Conservation (phyloP, 192 early-diverging fungal species). For the Geranomyces michiganensis region DNA sequence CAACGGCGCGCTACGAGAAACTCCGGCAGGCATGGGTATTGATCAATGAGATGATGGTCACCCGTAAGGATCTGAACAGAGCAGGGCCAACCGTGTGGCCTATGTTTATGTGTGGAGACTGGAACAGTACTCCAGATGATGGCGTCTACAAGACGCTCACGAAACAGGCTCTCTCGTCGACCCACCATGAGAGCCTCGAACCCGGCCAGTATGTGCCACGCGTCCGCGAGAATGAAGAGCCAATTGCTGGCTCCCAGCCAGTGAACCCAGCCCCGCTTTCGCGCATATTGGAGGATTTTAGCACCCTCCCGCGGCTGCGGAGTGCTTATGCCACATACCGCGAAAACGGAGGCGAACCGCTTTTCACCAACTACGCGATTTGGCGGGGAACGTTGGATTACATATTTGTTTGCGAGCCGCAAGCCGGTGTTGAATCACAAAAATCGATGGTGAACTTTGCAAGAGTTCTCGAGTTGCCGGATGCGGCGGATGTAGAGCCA, state of each 20-base stretch:
- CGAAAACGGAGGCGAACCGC: constrained; percentile 35
- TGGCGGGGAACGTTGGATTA: constrained; percentile 53
- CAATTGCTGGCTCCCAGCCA: background rate
- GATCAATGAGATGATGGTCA: constrained; percentile 26
- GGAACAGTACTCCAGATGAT: constrained; percentile 19
- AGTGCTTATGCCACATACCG: constrained; percentile 36
- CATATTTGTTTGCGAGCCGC: constrained; percentile 23
- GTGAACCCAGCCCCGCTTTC: constrained; percentile 15
- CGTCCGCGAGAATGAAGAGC: background rate
- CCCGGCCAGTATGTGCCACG: constrained; percentile 2
- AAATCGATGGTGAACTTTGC: background rate
- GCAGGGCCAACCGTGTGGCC: constrained; percentile 23
- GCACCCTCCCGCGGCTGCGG: constrained; percentile 23
- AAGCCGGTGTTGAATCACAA: background rate
- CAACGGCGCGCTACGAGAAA: constrained; percentile 35
- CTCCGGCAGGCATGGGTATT: constrained; percentile 42
- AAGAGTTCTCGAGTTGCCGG: constrained; percentile 17
- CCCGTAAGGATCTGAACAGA: background rate
- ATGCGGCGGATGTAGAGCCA: constrained; percentile 33
- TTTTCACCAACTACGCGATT: constrained; percentile 33
- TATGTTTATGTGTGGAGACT: constrained; percentile 34
- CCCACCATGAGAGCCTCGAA: constrained; percentile 13
- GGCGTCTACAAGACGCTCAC: constrained; percentile 32
- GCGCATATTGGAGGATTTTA: background rate
- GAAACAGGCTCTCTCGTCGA: constrained; percentile 17